Evolutionary conservation across 148 eudicot genomes (phyloP), one percentile per base, ranked within the genome.

Genomic region (Talinum fruticosum): DNA sequence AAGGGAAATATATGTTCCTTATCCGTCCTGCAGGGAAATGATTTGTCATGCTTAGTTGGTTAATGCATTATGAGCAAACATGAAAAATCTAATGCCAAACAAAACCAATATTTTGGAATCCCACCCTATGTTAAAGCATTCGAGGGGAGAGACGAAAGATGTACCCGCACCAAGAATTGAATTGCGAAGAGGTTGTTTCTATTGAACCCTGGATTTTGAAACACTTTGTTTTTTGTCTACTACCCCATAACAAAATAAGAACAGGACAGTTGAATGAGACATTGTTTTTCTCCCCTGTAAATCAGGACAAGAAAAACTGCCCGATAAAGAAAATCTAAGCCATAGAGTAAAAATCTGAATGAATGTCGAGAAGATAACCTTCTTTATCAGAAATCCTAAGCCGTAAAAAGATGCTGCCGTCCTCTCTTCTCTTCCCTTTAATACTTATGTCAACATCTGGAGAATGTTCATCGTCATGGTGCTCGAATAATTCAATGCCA

Each of bases 1-100:
- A 93, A 2, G 96, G 93, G 76, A 93, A 93, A 72, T 91, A 89
- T 73, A 93, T 93, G 83, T 91, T 93, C 38, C 97, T 59, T 19
- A 89, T 78, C 18, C 83, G 87, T 32, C 84, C 97, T 93, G 89
- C 83, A 89, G 75, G 34, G 29, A 16, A 69, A 45, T n/a, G 72
- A 37, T 12, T 71, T 8, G 23, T 33, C 74, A 28, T 16, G 57
- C 19, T 75, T 62, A 80, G 72, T 45, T 70, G 49, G 13, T 18
- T 53, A 18, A 72, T 37, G 1, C 23, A 45, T 47, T 47, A 47
- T 28, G 13, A 28, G 29, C 15, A 30, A 24, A 72, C 19, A 44
- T 71, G 2, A 34, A 69, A 6, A 69, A 6, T 10, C n/a, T 6
- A 19, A 37, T 2, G 1, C 74, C 45, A 51, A 19, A 51, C 57